Conservation (phyloP, 208 protist genomes). For the Porcisia hertigi region DNA sequence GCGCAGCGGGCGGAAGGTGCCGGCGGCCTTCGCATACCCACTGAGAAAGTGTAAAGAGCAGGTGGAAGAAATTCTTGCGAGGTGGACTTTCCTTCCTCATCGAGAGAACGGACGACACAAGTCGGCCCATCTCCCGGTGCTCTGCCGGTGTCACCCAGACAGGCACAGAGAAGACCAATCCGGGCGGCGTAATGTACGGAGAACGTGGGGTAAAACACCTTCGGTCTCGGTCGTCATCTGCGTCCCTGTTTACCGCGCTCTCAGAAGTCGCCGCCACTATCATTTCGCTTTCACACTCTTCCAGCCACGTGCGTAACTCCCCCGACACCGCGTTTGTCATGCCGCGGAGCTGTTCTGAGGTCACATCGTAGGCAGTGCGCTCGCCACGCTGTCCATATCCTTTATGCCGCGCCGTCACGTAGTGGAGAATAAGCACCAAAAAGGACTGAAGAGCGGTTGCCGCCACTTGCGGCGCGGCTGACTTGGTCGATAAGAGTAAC, state of each 20-base stretch:
- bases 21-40: conserved; percentile 42
- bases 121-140: conserved; percentile 30
- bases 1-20: conserved; percentile 10
- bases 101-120: conserved; percentile 31
- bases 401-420: conserved; percentile 31
- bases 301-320: conserved; percentile 23
- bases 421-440: conserved; percentile 30
- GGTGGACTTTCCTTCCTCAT: conserved; percentile 13
- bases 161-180: conserved; percentile 19
- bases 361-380: conserved; percentile 30
- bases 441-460: conserved; percentile 22
- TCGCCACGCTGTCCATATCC: conserved; percentile 31
- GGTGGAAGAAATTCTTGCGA: conserved; percentile 41
- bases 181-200: background rate
- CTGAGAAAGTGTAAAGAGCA: conserved; percentile 59
- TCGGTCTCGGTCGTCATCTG: background rate
- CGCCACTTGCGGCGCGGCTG: conserved; percentile 49
- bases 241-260: background rate
- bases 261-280: background rate
- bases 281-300: conserved; percentile 18
- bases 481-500: conserved; percentile 36
- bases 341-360: conserved; percentile 35
- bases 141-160: conserved; percentile 36
- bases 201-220: background rate
- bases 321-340: conserved; percentile 15